These are phyloP conservation scores for Eimeria necatrix DNA, from an alignment of 169 alveolate species.

Conservation along the genomic window DNA sequence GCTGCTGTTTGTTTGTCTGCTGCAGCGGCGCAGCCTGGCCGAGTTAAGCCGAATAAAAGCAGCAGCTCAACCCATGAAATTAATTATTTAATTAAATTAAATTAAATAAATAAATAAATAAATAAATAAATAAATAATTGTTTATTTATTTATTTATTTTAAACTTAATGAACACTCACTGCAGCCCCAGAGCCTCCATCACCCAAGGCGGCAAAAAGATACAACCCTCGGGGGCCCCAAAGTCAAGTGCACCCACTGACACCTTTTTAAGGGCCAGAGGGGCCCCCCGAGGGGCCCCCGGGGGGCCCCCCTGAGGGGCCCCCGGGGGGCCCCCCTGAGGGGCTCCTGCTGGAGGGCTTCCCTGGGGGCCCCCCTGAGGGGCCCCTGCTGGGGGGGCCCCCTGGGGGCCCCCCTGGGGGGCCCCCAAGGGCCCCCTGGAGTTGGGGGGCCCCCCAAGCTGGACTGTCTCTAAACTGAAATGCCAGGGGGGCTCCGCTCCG, in stretches of 20 bases:
- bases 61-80: too few species aligned
- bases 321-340: not conserved
- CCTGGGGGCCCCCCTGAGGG: not conserved
- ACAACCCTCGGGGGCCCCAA: not conserved
- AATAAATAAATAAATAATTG: too few species aligned
- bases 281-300: not conserved
- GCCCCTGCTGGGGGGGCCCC: not conserved
- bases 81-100: too few species aligned
- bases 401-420: not conserved
- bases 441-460: not conserved
- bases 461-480: not conserved
- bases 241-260: not conserved
- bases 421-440: too few species aligned
- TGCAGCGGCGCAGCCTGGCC: too few species aligned
- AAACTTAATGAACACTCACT: not conserved
- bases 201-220: not conserved
- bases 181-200: not conserved
- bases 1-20: too few species aligned
- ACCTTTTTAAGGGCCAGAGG: not conserved
- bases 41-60: too few species aligned
- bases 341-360: not conserved
- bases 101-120: too few species aligned
- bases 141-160: too few species aligned
- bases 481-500: not conserved
- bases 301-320: not conserved